Evolutionary conservation across 495 filamentous ascomycete species (phyloP).

Genomic region (Penicillium cinerascens): DNA sequence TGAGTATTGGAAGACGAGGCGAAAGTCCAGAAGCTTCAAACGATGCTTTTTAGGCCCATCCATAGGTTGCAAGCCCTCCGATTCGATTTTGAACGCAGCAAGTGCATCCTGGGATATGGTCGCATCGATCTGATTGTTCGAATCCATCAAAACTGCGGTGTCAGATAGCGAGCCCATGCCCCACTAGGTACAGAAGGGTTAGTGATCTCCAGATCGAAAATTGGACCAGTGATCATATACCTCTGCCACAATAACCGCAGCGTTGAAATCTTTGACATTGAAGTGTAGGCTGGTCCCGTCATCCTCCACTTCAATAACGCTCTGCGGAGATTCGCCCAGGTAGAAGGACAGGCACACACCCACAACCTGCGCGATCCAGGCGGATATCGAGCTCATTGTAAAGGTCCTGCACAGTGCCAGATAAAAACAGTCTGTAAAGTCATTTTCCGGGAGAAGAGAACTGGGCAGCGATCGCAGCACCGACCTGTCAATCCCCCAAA

Average conservation of each 20-base stretch:
- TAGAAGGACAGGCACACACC: constrained; percentile 28
- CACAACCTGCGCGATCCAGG: constrained; percentile 35
- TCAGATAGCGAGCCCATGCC: constrained; percentile 8
- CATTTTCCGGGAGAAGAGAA: background rate
- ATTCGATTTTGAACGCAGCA: constrained; percentile 12
- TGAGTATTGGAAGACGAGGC: constrained; percentile 36
- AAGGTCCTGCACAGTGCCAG: constrained; percentile 1
- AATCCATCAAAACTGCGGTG: constrained; percentile 35
- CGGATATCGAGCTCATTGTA: constrained; percentile 25
- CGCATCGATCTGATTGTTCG: constrained; percentile 36
- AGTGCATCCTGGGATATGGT: constrained; percentile 26
- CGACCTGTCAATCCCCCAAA: background rate
- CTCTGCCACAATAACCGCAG: constrained; percentile 20
- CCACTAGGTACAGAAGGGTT: constrained; percentile 16
- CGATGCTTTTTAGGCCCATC: constrained; percentile 26
- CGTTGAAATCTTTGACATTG: background rate
- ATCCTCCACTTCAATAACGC: constrained; percentile 29
- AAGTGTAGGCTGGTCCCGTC: constrained; percentile 41
- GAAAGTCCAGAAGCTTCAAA: constrained; percentile 38
- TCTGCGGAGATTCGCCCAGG: constrained; percentile 4
- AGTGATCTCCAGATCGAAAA: background rate
- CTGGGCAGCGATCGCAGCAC: background rate
- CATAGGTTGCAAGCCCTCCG: constrained; percentile 11
- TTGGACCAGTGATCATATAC: constrained; percentile 12
- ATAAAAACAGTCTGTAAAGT: background rate